phyloP scores from a whole-genome alignment of 2,329 filamentous ascomycete species.

The Pleomassaria siparia region DNA sequence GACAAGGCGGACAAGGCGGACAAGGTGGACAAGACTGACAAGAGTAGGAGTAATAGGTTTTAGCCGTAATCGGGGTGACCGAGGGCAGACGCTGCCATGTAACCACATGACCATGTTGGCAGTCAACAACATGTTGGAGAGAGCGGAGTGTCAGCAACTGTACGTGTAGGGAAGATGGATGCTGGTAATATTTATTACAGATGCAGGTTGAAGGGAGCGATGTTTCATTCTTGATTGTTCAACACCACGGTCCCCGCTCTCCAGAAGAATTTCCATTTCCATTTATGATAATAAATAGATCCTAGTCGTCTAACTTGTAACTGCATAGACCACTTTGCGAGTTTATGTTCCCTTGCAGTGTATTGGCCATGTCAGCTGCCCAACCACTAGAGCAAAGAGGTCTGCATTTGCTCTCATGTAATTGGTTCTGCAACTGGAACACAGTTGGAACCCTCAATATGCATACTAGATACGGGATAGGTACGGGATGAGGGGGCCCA shows the following conservation, averaged over 20 bases:
- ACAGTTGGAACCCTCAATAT: neutral
- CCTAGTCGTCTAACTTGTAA: too few species aligned
- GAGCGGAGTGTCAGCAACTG: neutral
- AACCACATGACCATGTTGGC: constrained; percentile 2
- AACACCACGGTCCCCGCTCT: too few species aligned
- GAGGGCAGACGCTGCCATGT: constrained; percentile 10
- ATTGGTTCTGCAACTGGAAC: neutral
- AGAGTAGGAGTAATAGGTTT: constrained; percentile 21
- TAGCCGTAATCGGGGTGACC: constrained; percentile 23
- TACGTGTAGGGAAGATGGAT: neutral
- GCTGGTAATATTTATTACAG: too few species aligned
- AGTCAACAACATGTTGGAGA: neutral
- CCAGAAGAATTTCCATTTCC: too few species aligned
- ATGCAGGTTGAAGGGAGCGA: too few species aligned
- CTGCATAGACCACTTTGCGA: neutral
- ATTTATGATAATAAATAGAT: too few species aligned
- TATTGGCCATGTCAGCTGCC: too few species aligned
- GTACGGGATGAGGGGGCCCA: constrained; percentile 9
- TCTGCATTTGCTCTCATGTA: neutral
- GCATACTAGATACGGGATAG: constrained; percentile 5
- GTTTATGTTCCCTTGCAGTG: neutral
- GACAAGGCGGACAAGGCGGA: constrained; percentile 10
- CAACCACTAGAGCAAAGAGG: constrained; percentile 1
- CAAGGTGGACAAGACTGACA: constrained; percentile 31
- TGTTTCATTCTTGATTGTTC: too few species aligned